Conservation (phyloP, 164 flowering plant genomes). For the Sextonia rubra region DNA sequence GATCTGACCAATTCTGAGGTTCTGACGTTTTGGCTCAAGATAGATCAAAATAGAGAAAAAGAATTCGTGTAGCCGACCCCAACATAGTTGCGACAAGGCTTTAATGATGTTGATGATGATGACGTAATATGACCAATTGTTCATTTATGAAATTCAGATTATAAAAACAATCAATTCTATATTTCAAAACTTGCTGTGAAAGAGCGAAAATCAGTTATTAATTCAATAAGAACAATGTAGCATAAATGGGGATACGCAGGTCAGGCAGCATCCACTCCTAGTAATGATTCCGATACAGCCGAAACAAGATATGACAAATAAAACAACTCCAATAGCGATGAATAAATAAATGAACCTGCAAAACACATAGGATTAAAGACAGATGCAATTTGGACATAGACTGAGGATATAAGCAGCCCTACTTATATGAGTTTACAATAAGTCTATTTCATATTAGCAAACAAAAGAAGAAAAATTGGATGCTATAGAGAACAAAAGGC, state of each 20-base stretch:
- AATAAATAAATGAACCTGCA: constrained; percentile 92
- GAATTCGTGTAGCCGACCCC: too few relatives aligned
- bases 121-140: too few relatives aligned
- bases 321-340: constrained; percentile 66
- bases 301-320: constrained; percentile 76
- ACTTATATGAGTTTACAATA: neutral
- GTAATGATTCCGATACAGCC: constrained; percentile 80
- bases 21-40: too few relatives aligned
- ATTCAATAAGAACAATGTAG: neutral
- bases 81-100: too few relatives aligned
- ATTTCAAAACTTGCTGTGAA: too few relatives aligned
- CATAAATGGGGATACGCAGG: constrained; percentile 71
- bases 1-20: too few relatives aligned
- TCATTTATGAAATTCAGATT: neutral
- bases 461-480: neutral
- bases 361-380: neutral
- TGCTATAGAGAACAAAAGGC: neutral
- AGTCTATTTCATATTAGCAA: neutral
- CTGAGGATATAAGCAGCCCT: too few relatives aligned
- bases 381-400: too few relatives aligned
- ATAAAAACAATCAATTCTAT: neutral
- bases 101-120: too few relatives aligned
- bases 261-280: constrained; percentile 81
- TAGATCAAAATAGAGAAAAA: too few relatives aligned
- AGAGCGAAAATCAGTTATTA: too few relatives aligned